phyloP scores from a whole-genome alignment of 2,329 filamentous ascomycete species.

The Penicillium psychrosexuale region DNA sequence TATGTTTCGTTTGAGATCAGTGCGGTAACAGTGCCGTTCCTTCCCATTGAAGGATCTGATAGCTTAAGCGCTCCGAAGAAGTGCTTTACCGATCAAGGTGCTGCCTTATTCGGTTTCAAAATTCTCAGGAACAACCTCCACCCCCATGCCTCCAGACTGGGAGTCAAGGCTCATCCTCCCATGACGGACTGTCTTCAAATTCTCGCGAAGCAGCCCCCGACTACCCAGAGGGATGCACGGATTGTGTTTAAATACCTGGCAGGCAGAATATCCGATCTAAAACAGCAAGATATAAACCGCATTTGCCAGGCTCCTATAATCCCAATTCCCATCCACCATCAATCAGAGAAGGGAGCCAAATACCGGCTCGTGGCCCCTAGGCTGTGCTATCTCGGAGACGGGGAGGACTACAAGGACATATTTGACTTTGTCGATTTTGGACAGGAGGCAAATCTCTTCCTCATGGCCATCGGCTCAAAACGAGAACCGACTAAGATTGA shows the following conservation, averaged over 20 bases:
- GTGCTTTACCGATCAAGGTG: constrained; percentile 78
- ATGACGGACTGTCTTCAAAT: constrained; percentile 73
- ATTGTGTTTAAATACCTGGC: constrained; percentile 81
- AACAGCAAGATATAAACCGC: constrained; percentile 56
- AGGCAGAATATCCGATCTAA: constrained; percentile 70
- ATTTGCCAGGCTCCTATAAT: constrained; percentile 68
- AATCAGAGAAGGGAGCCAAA: constrained; percentile 42
- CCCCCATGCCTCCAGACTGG: constrained; percentile 77
- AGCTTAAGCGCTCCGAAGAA: constrained; percentile 67
- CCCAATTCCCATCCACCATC: constrained; percentile 53
- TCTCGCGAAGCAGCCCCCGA: constrained; percentile 69
- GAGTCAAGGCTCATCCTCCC: constrained; percentile 76
- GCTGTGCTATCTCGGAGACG: constrained; percentile 74
- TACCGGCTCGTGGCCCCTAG: constrained; percentile 63
- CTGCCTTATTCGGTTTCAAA: constrained; percentile 74
- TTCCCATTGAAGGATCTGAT: constrained; percentile 68
- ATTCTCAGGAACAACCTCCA: constrained; percentile 75
- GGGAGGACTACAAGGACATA: constrained; percentile 75
- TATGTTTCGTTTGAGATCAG: constrained; percentile 66
- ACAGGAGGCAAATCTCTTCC: constrained; percentile 77
- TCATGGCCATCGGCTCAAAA: constrained; percentile 86
- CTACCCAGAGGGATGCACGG: constrained; percentile 62
- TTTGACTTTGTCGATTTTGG: constrained; percentile 98
- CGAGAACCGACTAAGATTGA: constrained; percentile 84
- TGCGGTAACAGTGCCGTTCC: constrained; percentile 56